Percentiles rank a stretch among this genome's conserved stretches.
Conservation (phyloP, 169 alveolate species). For the Toxoplasma gondii region DNA sequence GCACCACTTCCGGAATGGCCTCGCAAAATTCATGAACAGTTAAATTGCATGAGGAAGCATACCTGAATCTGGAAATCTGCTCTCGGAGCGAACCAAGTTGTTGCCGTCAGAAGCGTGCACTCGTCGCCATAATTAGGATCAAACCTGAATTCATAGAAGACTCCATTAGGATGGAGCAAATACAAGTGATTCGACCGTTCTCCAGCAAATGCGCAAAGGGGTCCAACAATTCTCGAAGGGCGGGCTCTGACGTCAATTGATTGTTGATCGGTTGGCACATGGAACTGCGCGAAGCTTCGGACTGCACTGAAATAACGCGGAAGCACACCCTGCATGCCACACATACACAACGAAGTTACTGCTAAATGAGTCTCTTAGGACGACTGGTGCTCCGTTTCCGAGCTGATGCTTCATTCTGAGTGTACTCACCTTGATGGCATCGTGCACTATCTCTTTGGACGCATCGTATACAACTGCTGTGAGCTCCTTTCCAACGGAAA, state of each 20-base stretch:
- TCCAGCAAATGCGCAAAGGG: constrained; percentile 62
- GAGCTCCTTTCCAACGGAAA: constrained; percentile 35
- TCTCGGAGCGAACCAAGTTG: constrained; percentile 68
- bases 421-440: constrained; percentile 54
- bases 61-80: constrained; percentile 68
- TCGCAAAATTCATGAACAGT: neutral
- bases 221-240: constrained; percentile 43
- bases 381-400: neutral
- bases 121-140: constrained; percentile 59
- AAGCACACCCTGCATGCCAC: constrained; percentile 49
- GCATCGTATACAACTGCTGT: constrained; percentile 63
- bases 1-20: neutral
- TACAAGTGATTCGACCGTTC: constrained; percentile 56
- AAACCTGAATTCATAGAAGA: constrained; percentile 58
- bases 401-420: neutral
- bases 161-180: constrained; percentile 59
- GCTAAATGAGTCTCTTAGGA: neutral
- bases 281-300: constrained; percentile 70
- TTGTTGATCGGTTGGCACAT: constrained; percentile 56
- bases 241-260: constrained; percentile 50
- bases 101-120: constrained; percentile 50
- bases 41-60: neutral
- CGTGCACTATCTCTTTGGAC: constrained; percentile 58
- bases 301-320: constrained; percentile 55
- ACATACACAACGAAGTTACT: neutral